Base-by-base conservation (phyloP, 2,329 filamentous ascomycete genomes). In the Cordyceps farinosa region DNA sequence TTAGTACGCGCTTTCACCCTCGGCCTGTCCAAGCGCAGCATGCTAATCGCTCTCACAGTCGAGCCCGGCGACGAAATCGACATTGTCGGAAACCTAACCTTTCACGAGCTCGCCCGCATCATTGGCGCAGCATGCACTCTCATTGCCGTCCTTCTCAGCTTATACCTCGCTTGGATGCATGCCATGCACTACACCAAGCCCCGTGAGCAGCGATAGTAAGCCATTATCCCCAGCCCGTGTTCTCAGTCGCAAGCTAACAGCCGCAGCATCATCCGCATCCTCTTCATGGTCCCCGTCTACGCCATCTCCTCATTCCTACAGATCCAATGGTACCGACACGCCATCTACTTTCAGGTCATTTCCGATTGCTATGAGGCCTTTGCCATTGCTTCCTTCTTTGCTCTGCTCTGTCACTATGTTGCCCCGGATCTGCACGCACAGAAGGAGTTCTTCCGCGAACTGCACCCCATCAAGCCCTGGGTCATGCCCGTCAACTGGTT, bases 301-400 rank as follows among this genome's bases (percentile, higher is more conserved):
- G 82, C 89, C 57, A 80, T 87, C 45, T 87, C 92, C 27, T 87
- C 90, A 40, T 90, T 90, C 72, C 82, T 94, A 44, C 87, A 87
- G 65, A 86, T 91, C 69, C 81, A 84, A 67, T 92, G 84, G 78
- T 94, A 95, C 79, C 85, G 83, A 73, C 84, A 92, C 70, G 86
- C 89, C 55, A 85, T 95, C 63, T 96, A 96, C 78, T 95, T 89
- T 73, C 84, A 91, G 71, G 87, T 95, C 59, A 79, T 94, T 50
- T 87, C 90, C 70, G 90, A 95, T 73, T 94, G 90, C 76, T 96
- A 96, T 75, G 92, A 96, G 78, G 91, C 92, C 11, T 94, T 96
- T 70, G 90, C 91, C 63, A 93, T 96, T 67, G 88, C 90, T 36
- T 90, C 90, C 67, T 96, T 96, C 80, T 96, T 96, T 76, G 87